phyloP scores from a whole-genome alignment of 1,284 basidiomycete genomes.

The Ceraceosorus guamensis region DNA sequence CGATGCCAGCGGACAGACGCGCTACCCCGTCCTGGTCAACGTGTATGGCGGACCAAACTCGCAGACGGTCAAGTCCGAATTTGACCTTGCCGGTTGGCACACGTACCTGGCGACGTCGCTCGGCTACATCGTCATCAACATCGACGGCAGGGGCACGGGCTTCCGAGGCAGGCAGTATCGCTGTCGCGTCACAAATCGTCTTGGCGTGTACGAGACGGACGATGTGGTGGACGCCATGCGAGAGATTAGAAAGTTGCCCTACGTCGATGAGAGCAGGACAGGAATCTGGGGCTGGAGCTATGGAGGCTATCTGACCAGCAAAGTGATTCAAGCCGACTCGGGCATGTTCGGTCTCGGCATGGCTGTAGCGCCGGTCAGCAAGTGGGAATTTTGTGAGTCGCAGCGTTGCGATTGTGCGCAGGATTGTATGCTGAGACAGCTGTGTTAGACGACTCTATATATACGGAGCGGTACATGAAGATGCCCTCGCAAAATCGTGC shows the following conservation, averaged over 20 bases:
- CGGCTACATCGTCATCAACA: slow-evolving; percentile 75
- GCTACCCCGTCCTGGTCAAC: slow-evolving; percentile 67
- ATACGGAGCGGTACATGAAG: slow-evolving; percentile 96
- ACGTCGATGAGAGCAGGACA: slow-evolving; percentile 72
- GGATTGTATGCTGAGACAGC: neutral
- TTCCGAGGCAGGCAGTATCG: slow-evolving; percentile 74
- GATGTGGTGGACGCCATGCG: slow-evolving; percentile 79
- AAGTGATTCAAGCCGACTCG: slow-evolving; percentile 56
- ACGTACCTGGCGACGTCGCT: slow-evolving; percentile 73
- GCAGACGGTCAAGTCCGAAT: slow-evolving; percentile 49
- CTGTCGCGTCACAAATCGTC: slow-evolving; percentile 72
- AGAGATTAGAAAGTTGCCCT: slow-evolving; percentile 54
- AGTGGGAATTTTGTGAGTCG: slow-evolving; percentile 54
- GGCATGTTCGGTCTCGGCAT: slow-evolving; percentile 81
- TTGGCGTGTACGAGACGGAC: slow-evolving; percentile 75
- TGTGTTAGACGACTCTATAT: slow-evolving; percentile 53
- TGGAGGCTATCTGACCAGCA: slow-evolving; percentile 35
- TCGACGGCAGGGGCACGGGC: slow-evolving; percentile 92
- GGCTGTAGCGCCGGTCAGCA: slow-evolving; percentile 62
- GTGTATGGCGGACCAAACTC: slow-evolving; percentile 79
- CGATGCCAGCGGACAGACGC: slow-evolving; percentile 82
- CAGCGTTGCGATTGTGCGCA: neutral
- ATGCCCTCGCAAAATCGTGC: slow-evolving; percentile 66
- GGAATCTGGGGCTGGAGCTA: slow-evolving; percentile 58
- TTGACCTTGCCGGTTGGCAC: slow-evolving; percentile 58